phyloP scores from a whole-genome alignment of 169 alveolate species.

The Toxoplasma gondii region DNA sequence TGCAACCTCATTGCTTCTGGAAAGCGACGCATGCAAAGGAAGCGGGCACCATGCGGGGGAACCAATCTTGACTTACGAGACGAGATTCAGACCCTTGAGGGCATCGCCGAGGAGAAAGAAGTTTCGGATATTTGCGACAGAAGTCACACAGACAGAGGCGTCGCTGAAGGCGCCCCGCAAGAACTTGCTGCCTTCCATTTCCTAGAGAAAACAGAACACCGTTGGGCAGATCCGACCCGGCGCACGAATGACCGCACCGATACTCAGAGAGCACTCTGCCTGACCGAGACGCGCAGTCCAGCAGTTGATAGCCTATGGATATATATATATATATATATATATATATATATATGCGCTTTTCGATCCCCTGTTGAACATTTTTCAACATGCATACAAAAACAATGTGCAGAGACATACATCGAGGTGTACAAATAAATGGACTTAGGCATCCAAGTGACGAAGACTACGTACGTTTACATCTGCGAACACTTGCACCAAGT shows the following conservation, averaged over 20 bases:
- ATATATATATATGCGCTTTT: too few relatives aligned
- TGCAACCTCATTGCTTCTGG: too few relatives aligned
- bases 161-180: constrained; percentile 60
- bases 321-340: too few relatives aligned
- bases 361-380: too few relatives aligned
- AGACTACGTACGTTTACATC: too few relatives aligned
- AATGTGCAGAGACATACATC: too few relatives aligned
- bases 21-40: too few relatives aligned
- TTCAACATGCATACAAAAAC: too few relatives aligned
- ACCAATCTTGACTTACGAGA: neutral
- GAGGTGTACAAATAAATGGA: too few relatives aligned
- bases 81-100: constrained; percentile 31
- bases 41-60: neutral
- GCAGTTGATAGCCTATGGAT: neutral
- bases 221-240: neutral
- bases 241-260: neutral
- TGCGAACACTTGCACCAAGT: too few relatives aligned
- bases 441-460: too few relatives aligned
- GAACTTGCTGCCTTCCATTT: constrained; percentile 53
- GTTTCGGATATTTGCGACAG: constrained; percentile 25
- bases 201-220: constrained; percentile 12
- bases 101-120: constrained; percentile 45
- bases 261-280: neutral
- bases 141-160: neutral
- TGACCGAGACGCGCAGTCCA: neutral